phyloP scores from a whole-genome alignment of 352 stramenopile species.

The Blastocystis hominis region DNA sequence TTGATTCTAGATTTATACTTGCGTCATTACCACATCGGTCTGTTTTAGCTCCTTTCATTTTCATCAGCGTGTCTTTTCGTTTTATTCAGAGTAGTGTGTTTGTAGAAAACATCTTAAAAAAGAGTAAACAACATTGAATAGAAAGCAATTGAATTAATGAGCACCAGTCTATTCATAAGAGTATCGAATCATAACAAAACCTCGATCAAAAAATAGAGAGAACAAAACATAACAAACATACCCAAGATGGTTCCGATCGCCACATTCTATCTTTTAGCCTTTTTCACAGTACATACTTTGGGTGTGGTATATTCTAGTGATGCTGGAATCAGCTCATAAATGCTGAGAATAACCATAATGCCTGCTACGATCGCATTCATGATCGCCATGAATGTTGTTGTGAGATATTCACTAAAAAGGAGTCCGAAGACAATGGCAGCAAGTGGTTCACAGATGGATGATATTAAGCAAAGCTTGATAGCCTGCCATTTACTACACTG shows the following conservation, averaged over 20 bases:
- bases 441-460: constrained; percentile 43
- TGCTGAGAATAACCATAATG: constrained; percentile 55
- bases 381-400: constrained; percentile 11
- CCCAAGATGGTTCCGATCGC: constrained; percentile 15
- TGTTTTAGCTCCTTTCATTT: constrained; percentile 31
- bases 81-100: constrained; percentile 11
- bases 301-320: neutral
- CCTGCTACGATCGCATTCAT: constrained; percentile 47
- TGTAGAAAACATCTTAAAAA: too few relatives aligned
- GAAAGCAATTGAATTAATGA: neutral
- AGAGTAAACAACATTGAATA: too few relatives aligned
- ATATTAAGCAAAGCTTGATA: constrained; percentile 44
- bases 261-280: neutral
- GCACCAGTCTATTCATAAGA: constrained; percentile 26
- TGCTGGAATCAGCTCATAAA: constrained; percentile 42
- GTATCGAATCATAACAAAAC: neutral
- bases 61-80: constrained; percentile 39
- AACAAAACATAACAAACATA: constrained; percentile 44
- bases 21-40: constrained; percentile 29
- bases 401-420: constrained; percentile 24
- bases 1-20: constrained; percentile 1
- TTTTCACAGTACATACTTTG: neutral
- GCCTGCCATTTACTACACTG: constrained; percentile 48
- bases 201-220: constrained; percentile 47
- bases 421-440: constrained; percentile 46